These are phyloP conservation scores for Hymenoscyphus salicellus DNA, from an alignment of 2,329 filamentous ascomycete genomes.

Conservation along the genomic window DNA sequence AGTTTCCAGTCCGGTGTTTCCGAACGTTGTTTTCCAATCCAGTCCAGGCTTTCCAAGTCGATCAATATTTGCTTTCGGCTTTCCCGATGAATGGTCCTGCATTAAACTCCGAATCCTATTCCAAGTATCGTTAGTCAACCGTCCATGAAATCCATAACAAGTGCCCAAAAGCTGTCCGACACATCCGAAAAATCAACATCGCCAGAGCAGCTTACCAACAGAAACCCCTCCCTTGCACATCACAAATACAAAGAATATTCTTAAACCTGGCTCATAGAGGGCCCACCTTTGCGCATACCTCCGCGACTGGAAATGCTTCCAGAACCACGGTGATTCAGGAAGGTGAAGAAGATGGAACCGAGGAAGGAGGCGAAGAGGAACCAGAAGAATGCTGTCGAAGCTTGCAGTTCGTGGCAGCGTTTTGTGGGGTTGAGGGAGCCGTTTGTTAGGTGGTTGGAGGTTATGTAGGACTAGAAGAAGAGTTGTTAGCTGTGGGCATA, in stretches of 20 bases:
- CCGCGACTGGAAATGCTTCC: slow-evolving; percentile 15
- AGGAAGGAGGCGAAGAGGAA: slow-evolving; percentile 67
- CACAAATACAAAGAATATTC: not conserved
- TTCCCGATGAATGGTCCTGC: too few species aligned
- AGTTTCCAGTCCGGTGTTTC: too few species aligned
- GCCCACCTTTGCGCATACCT: slow-evolving; percentile 40
- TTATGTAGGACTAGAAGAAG: slow-evolving; percentile 38
- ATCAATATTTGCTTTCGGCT: too few species aligned
- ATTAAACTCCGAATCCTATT: not conserved
- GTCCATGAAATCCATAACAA: too few species aligned
- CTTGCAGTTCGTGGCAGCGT: slow-evolving; percentile 73
- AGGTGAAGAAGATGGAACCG: slow-evolving; percentile 51
- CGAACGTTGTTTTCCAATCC: too few species aligned
- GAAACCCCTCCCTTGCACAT: not conserved
- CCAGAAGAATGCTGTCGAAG: slow-evolving; percentile 73
- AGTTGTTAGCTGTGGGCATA: not conserved
- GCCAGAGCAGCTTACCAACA: too few species aligned
- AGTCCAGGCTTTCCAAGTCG: too few species aligned
- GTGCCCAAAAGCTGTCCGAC: too few species aligned
- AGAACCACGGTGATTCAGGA: slow-evolving; percentile 14
- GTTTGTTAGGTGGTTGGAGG: slow-evolving; percentile 54
- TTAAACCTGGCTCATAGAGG: slow-evolving; percentile 56
- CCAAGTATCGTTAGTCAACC: too few species aligned
- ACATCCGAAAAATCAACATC: too few species aligned
- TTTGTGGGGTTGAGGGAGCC: slow-evolving; percentile 57